Base-by-base conservation (phyloP, 2,329 filamentous ascomycete genomes). In the Aspergillus pseudotamarii region DNA sequence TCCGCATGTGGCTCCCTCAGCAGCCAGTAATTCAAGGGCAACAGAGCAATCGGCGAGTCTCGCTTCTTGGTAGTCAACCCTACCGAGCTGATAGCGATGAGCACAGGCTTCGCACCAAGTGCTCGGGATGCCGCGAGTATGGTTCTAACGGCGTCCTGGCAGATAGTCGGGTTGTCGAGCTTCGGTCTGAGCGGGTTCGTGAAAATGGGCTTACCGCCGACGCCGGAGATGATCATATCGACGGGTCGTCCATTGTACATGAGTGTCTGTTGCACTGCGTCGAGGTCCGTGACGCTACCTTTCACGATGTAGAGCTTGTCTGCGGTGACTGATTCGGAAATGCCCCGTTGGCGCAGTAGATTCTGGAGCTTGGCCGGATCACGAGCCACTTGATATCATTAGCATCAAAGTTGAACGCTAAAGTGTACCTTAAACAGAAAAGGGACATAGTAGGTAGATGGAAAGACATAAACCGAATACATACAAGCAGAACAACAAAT, bases 331-430 rank as follows among this genome's bases (percentile, higher is more conserved):
- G 72, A 64, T 23, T 74, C 57, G 30, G 78, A 69, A 57, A 86
- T 66, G 16, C 73, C 75, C 67, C 82, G 80, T 38, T 72, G 69
- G 6, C 65, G 70, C 36, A 86, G 78, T n/a, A 80, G 71, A 10
- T 71, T 67, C 53, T 70, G 74, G 54, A 87, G 81, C 69, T 86
- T 86, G 5, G 76, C 68, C 1, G 84, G 83, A 1, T 76, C 82
- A 21, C 85, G 82, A 28, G 77, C 84, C 10, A 87, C 68, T 70
- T 28, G 41, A 30, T 21, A 30, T 19, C 23, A 21, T 53, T 23
- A 53, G 50, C n/a, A 53, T 14, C 11, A 30, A 28, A 34, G 11
- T 11, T 28, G 16, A 53, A 11, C 8, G 21, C 50, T 4, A 28
- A 34, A 8, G 6, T 41, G 19, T 41, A 41, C 38, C 23, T 6